Evolutionary conservation across 2,329 filamentous ascomycete species (phyloP), one percentile per base, ranked within the genome.

Genomic region (Venturiaceae sp.): DNA sequence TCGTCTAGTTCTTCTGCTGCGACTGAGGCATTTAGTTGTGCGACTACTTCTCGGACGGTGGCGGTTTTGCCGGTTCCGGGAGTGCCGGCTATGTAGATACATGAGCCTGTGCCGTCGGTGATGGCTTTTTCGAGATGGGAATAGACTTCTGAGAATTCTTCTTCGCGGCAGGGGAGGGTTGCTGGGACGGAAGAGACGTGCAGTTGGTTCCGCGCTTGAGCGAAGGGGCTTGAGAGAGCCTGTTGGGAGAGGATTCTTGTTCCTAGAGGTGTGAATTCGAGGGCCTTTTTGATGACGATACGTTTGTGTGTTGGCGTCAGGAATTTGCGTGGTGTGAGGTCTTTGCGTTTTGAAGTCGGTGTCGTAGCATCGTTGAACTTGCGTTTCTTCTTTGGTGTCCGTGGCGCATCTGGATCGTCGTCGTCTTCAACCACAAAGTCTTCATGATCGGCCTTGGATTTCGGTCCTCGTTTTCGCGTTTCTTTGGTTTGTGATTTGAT

Each of bases 71-170:
- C 94, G 0, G 94, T 99, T 7, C 95, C 94, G 0, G 95, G 94
- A 0, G 92, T 97, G n/a, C 94, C 94, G 0, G 94, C 97, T 60
- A 99, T 99, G 74, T 99, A 99, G 68, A 99, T 97, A 71, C 95
- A 99, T 32, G 92, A 89, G 14, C 95, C 95, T 1, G 88, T 89
- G 19, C 92, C 94, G 64, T 96, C 92, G 14, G 87, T 87, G 67
- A 99, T 99, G 56, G 95, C 94, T 7, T 90, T 88, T 68, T 96
- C 92, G 34, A 99, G 84, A 70, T 97, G 90, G 4, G 89, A 89
- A 68, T 97, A 96, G 6, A 99, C 94, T 2, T 89, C 84, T 9
- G 86, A 83, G 71, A 99, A 99, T 69, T 99, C 95, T 34, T 84
- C 84, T 68, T 96, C 92, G 61, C 94, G 86, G 68, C 94, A 97